A percentile compares a stretch with the other conserved stretches of the same genome.
These are phyloP conservation scores for Brassica carinata DNA, from an alignment of 345 rosid species.

Conservation along the genomic window DNA sequence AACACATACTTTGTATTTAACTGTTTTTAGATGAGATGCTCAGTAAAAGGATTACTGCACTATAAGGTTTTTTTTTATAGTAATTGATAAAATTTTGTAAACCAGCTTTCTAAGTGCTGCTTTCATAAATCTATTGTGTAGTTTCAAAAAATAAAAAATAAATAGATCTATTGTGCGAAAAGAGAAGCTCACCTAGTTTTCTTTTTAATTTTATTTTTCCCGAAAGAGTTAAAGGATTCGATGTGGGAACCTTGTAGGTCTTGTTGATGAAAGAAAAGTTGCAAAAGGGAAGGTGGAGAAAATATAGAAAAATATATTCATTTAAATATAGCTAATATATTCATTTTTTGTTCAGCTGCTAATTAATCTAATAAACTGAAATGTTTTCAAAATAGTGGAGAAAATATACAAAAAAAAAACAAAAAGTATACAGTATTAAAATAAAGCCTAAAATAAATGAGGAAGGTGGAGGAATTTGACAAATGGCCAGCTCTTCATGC, in stretches of 20 bases:
- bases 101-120: background rate
- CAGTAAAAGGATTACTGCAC: background rate
- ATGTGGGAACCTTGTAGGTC: conserved; percentile 18
- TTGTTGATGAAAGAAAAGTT: conserved; percentile 1
- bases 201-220: background rate
- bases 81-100: no score
- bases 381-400: background rate
- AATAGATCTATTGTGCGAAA: background rate
- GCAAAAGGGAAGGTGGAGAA: conserved; percentile 17
- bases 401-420: background rate
- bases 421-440: background rate
- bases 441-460: background rate
- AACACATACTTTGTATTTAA: background rate
- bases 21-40: background rate
- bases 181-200: background rate
- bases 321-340: background rate
- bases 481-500: conserved; percentile 42
- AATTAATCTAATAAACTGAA: background rate
- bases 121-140: background rate
- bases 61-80: background rate
- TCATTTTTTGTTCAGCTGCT: background rate
- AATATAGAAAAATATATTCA: background rate
- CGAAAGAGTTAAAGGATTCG: background rate
- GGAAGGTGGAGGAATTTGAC: conserved; percentile 33
- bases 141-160: no score